phyloP scores from a whole-genome alignment of 2,329 filamentous ascomycete species.

The Ambrosiella xylebori region DNA sequence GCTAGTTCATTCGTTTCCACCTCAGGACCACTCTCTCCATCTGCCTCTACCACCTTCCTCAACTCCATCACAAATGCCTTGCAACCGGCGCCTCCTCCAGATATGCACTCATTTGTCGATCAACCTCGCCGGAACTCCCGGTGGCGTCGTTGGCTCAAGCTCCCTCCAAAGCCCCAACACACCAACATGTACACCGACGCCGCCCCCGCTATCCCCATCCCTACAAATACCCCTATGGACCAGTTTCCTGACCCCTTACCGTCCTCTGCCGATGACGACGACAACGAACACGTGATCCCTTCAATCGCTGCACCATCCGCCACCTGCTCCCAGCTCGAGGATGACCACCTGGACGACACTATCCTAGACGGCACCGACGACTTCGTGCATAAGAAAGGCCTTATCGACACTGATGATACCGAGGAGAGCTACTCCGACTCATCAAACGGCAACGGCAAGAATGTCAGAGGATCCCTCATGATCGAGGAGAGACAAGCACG shows the following conservation, averaged over 20 bases:
- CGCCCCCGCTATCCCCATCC: slow-evolving; percentile 4
- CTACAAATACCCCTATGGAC: not conserved
- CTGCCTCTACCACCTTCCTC: slow-evolving; percentile 17
- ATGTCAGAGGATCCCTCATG: slow-evolving; percentile 15
- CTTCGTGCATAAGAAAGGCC: slow-evolving; percentile 13
- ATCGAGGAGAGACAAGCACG: slow-evolving; percentile 24
- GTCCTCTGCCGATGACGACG: not conserved
- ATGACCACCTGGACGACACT: slow-evolving; percentile 4
- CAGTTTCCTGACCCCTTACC: slow-evolving; percentile 3
- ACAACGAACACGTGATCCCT: not conserved
- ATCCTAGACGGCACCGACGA: slow-evolving; percentile 12
- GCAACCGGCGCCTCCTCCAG: slow-evolving; percentile 16
- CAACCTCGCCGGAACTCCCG: slow-evolving; percentile 14
- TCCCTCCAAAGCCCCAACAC: slow-evolving; percentile 12
- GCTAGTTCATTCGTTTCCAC: slow-evolving; percentile 19
- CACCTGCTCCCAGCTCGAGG: slow-evolving; percentile 3
- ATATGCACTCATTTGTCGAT: slow-evolving; percentile 14
- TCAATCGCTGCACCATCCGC: slow-evolving; percentile 7
- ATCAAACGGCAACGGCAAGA: slow-evolving; percentile 15
- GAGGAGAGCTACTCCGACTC: slow-evolving; percentile 16
- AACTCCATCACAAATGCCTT: slow-evolving; percentile 17
- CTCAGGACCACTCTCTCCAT: slow-evolving; percentile 14
- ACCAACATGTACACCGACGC: slow-evolving; percentile 13
- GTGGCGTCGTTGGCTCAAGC: slow-evolving; percentile 14
- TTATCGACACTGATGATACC: slow-evolving; percentile 15